phyloP scores from a whole-genome alignment of 208 protist species.

The Naegleria lovaniensis region DNA sequence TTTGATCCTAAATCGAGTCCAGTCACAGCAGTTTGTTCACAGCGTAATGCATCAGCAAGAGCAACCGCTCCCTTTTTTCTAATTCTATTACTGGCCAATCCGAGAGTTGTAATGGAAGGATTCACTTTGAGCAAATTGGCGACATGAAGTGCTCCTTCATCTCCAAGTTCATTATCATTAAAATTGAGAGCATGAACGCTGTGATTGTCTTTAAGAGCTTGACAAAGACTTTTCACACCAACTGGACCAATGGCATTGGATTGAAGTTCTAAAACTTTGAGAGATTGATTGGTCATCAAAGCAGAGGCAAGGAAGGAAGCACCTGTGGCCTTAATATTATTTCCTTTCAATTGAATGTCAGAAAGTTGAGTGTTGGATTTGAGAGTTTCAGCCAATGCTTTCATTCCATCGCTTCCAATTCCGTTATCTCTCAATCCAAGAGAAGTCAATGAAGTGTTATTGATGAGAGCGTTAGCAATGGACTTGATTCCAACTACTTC shows the following conservation, averaged over 20 bases:
- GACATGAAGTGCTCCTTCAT: not conserved
- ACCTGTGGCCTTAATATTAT: not conserved
- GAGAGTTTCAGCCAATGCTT: not conserved
- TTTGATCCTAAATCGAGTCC: slow-evolving; percentile 12
- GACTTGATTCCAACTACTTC: not conserved
- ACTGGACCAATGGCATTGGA: slow-evolving; percentile 13
- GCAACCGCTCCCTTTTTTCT: not conserved
- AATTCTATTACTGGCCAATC: slow-evolving; percentile 22
- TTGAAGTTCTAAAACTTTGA: slow-evolving; percentile 27
- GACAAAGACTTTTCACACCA: not conserved
- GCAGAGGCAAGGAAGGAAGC: not conserved
- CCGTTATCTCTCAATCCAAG: slow-evolving; percentile 18
- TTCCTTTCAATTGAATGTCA: slow-evolving; percentile 30
- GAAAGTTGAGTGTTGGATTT: not conserved
- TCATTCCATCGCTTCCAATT: not conserved
- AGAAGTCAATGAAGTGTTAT: not conserved
- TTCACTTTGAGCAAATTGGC: not conserved
- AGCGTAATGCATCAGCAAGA: not conserved
- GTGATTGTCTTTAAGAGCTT: not conserved
- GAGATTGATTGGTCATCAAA: not conserved
- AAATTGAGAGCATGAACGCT: slow-evolving; percentile 24
- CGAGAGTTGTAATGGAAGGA: slow-evolving; percentile 9
- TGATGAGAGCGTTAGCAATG: not conserved
- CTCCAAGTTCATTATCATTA: slow-evolving; percentile 25
- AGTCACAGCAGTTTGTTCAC: not conserved